A percentile compares a stretch with the other conserved stretches of the same genome.
Conservation (phyloP, 768 basidiomycete species). For the button mushroom (Agaricus bisporus) region DNA sequence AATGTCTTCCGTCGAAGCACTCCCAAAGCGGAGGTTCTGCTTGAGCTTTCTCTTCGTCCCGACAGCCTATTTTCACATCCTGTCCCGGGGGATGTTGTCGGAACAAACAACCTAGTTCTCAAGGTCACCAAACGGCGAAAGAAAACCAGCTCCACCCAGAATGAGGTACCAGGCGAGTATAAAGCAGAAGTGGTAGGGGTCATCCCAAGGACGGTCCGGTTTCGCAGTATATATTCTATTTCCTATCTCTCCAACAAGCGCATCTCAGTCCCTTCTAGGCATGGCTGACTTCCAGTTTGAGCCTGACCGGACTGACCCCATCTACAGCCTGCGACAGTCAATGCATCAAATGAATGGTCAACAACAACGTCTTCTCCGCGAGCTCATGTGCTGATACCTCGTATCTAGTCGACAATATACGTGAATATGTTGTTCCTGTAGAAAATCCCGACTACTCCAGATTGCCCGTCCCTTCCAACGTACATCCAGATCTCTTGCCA, state of each 20-base stretch:
- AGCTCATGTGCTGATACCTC: background rate
- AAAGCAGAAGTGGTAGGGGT: slow-evolving; percentile 67
- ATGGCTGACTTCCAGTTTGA: slow-evolving; percentile 94
- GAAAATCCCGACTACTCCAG: slow-evolving; percentile 33
- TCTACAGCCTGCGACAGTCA: slow-evolving; percentile 60
- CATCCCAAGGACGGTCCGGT: slow-evolving; percentile 78
- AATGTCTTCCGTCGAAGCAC: slow-evolving; percentile 68
- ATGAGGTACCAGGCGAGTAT: slow-evolving; percentile 57
- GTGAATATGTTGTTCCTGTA: slow-evolving; percentile 60
- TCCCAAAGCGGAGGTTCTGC: slow-evolving; percentile 51
- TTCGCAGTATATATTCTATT: slow-evolving; percentile 62
- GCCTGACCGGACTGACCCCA: slow-evolving; percentile 65
- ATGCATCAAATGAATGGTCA: slow-evolving; percentile 83
- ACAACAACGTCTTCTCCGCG: slow-evolving; percentile 11
- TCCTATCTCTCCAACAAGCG: background rate
- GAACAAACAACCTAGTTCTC: slow-evolving; percentile 76
- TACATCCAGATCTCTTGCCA: slow-evolving; percentile 38
- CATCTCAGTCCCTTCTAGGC: slow-evolving; percentile 38
- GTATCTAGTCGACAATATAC: slow-evolving; percentile 62
- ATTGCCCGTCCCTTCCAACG: slow-evolving; percentile 22
- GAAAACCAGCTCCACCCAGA: slow-evolving; percentile 25
- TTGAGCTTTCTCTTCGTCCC: slow-evolving; percentile 75
- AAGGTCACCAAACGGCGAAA: slow-evolving; percentile 75
- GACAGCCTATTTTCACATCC: slow-evolving; percentile 79
- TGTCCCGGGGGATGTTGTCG: slow-evolving; percentile 71